Evolutionary conservation across 1,284 basidiomycete species (phyloP).

Genomic region (Takashimella tepidaria): DNA sequence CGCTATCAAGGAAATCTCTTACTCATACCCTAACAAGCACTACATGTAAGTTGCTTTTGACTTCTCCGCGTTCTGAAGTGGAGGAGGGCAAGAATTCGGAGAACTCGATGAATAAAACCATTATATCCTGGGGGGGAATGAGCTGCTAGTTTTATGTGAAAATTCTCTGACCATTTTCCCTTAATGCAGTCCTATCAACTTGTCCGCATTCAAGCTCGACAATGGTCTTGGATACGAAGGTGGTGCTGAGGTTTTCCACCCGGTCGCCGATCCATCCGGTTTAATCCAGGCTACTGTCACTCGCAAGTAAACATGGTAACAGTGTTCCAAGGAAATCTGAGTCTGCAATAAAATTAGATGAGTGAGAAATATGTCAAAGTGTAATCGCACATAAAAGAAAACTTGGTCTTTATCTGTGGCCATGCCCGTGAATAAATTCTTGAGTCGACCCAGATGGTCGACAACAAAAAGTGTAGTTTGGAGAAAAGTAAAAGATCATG

Average conservation of each 20-base stretch:
- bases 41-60: slow-evolving; percentile 57
- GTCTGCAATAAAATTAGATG: too few relatives aligned
- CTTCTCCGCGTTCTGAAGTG: not conserved
- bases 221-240: slow-evolving; percentile 55
- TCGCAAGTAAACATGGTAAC: slow-evolving; percentile 37
- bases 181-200: slow-evolving; percentile 44
- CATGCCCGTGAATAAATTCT: too few relatives aligned
- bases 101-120: too few relatives aligned
- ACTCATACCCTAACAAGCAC: slow-evolving; percentile 88
- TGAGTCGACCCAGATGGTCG: too few relatives aligned
- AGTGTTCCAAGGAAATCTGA: too few relatives aligned
- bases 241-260: slow-evolving; percentile 74
- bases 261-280: slow-evolving; percentile 63
- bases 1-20: slow-evolving; percentile 61
- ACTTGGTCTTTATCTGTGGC: too few relatives aligned
- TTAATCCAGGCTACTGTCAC: slow-evolving; percentile 51
- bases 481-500: too few relatives aligned
- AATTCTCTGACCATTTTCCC: not conserved
- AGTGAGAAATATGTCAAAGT: too few relatives aligned
- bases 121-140: not conserved
- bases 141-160: not conserved
- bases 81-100: too few relatives aligned
- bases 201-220: slow-evolving; percentile 43
- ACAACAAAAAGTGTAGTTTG: too few relatives aligned
- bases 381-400: too few relatives aligned